Percentiles rank a stretch among this genome's conserved stretches.
Evolutionary conservation across 371 early-diverging fungal species (phyloP).

Genomic region (Rhizopus sp.): DNA sequence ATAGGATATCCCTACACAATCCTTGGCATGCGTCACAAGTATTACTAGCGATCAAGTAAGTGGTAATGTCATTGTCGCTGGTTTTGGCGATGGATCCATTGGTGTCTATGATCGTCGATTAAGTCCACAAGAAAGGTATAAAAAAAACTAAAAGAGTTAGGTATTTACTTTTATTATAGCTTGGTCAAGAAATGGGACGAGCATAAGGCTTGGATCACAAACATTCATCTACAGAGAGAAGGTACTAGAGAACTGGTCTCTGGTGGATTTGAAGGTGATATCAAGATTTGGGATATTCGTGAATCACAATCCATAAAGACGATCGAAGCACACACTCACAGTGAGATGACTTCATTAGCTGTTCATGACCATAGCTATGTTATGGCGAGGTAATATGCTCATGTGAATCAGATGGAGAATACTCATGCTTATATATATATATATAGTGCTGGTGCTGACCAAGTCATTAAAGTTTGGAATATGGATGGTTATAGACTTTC

Average conservation of each 20-base stretch:
- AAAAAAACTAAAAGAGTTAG: not conserved
- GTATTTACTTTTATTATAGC: conserved; percentile 19
- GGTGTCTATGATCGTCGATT: conserved; percentile 77
- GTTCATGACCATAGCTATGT: conserved; percentile 74
- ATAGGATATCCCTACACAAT: conserved; percentile 75
- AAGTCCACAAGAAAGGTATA: conserved; percentile 52
- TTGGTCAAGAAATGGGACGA: conserved; percentile 67
- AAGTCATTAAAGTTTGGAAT: conserved; percentile 69
- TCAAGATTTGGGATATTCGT: conserved; percentile 87
- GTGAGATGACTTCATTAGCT: conserved; percentile 66
- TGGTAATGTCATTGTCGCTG: conserved; percentile 74
- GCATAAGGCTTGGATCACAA: conserved; percentile 65
- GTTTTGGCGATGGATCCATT: conserved; percentile 83
- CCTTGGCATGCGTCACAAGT: conserved; percentile 65
- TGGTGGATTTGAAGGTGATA: conserved; percentile 67
- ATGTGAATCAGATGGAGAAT: not conserved
- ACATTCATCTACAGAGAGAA: conserved; percentile 66
- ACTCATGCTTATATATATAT: too few species aligned
- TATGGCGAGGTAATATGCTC: conserved; percentile 59
- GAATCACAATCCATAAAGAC: conserved; percentile 50
- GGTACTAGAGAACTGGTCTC: conserved; percentile 62
- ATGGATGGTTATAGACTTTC: conserved; percentile 55
- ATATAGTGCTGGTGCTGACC: conserved; percentile 62
- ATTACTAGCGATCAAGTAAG: conserved; percentile 70
- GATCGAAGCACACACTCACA: conserved; percentile 50